These are phyloP conservation scores for Puccinellia tenuiflora DNA, from an alignment of 176 grass and related monocot genomes.

Conservation along the genomic window DNA sequence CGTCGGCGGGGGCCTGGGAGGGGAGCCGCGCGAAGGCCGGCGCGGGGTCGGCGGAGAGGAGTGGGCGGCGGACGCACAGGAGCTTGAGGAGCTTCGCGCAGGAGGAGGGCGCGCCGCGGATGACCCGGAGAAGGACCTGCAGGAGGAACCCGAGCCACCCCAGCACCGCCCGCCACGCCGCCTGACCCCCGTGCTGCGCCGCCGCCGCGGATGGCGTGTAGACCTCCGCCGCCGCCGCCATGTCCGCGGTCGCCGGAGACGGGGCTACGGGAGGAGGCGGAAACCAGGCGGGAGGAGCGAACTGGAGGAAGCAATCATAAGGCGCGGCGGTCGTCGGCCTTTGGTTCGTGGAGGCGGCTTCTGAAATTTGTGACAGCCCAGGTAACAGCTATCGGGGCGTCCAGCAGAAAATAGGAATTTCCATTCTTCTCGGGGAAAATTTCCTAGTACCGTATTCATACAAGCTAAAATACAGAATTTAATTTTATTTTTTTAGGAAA, in stretches of 20 bases:
- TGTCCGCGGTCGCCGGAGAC: constrained; percentile 12
- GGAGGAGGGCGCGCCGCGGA: constrained; percentile 42
- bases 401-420: background rate
- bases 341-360: background rate
- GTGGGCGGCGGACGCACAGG: constrained; percentile 24
- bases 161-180: constrained; percentile 45
- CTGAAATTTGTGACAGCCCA: constrained; percentile 4
- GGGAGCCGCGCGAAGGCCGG: constrained; percentile 59
- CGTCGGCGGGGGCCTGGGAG: constrained; percentile 29
- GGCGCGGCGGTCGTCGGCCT: background rate
- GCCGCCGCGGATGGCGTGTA: background rate
- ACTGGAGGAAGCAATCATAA: constrained; percentile 32
- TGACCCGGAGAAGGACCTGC: constrained; percentile 50
- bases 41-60: constrained; percentile 30
- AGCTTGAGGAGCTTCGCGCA: constrained; percentile 38
- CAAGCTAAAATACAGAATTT: background rate
- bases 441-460: too few relatives aligned
- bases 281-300: constrained; percentile 7
- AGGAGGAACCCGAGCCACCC: constrained; percentile 51
- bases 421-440: background rate
- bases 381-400: background rate
- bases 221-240: constrained; percentile 26
- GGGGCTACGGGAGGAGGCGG: background rate
- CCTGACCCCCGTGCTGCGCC: background rate
- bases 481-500: background rate